These are phyloP conservation scores for Malassezia dermatis DNA, from an alignment of 1,284 basidiomycete genomes.

Conservation along the genomic window DNA sequence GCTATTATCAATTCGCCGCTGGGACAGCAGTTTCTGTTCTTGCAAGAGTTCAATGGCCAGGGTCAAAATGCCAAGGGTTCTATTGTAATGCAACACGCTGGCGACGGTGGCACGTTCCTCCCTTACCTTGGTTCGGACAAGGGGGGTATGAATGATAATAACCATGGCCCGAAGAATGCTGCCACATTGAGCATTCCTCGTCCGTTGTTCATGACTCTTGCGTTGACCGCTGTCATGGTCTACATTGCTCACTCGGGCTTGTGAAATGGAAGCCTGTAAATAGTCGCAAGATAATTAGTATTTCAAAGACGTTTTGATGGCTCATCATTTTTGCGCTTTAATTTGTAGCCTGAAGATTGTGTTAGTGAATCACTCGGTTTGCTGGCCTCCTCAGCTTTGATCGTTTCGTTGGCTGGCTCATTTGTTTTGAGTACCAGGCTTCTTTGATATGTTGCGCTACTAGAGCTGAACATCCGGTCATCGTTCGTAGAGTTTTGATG, in stretches of 20 bases:
- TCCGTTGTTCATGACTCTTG: background rate
- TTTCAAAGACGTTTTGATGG: background rate
- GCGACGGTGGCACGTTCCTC: background rate
- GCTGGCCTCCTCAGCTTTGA: background rate
- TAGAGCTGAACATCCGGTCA: slow-evolving; percentile 37
- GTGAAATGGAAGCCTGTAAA: background rate
- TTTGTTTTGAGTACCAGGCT: slow-evolving; percentile 37
- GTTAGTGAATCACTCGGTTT: background rate
- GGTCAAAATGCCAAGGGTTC: slow-evolving; percentile 7
- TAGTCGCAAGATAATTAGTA: background rate
- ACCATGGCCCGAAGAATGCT: background rate
- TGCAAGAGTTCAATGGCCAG: slow-evolving; percentile 27
- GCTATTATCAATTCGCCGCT: slow-evolving; percentile 28
- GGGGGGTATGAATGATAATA: background rate
- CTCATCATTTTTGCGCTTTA: slow-evolving; percentile 11
- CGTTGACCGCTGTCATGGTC: background rate
- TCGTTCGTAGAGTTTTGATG: slow-evolving; percentile 24
- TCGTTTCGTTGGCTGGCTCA: slow-evolving; percentile 15
- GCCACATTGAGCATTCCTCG: background rate
- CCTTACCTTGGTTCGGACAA: background rate
- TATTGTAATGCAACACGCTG: background rate
- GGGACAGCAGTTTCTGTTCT: slow-evolving; percentile 28
- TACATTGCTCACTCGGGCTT: background rate
- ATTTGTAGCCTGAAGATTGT: slow-evolving; percentile 11
- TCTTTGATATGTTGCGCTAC: slow-evolving; percentile 35